Conservation (phyloP, 352 stramenopile species). For the Pythium biforme region DNA sequence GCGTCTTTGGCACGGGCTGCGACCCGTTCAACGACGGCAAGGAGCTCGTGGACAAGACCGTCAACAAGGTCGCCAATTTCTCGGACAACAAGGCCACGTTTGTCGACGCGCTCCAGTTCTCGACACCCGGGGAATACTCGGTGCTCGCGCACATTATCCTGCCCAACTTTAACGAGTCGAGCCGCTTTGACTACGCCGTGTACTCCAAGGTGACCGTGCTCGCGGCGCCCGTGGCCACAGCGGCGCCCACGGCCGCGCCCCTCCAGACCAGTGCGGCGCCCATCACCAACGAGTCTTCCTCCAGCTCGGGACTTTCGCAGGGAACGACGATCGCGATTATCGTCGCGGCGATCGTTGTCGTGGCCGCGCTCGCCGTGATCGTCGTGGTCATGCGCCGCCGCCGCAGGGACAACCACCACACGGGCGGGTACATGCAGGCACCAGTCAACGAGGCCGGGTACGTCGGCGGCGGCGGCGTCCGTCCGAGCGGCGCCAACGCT, state of each 20-base stretch:
- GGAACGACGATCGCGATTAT: slow-evolving; percentile 55
- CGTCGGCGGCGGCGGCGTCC: neutral
- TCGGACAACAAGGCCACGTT: slow-evolving; percentile 27
- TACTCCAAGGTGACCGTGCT: slow-evolving; percentile 25
- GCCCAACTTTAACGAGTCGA: slow-evolving; percentile 24
- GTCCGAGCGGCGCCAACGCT: slow-evolving; percentile 17
- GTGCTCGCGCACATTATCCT: slow-evolving; percentile 34
- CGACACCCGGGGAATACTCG: slow-evolving; percentile 28
- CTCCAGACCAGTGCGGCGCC: slow-evolving; percentile 3
- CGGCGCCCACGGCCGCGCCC: slow-evolving; percentile 4
- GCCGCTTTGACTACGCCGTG: slow-evolving; percentile 30
- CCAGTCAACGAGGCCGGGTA: slow-evolving; percentile 40
- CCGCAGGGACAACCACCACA: slow-evolving; percentile 16
- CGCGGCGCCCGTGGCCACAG: neutral
- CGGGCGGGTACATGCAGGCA: slow-evolving; percentile 41
- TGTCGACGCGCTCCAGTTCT: slow-evolving; percentile 23
- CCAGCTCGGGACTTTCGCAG: slow-evolving; percentile 39
- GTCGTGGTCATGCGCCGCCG: slow-evolving; percentile 40
- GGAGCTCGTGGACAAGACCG: slow-evolving; percentile 31
- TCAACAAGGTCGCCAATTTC: slow-evolving; percentile 32
- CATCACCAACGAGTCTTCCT: slow-evolving; percentile 1
- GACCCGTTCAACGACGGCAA: slow-evolving; percentile 33
- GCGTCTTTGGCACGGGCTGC: slow-evolving; percentile 31
- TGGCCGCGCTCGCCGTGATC: slow-evolving; percentile 43
- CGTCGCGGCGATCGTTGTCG: slow-evolving; percentile 48